Evolutionary conservation across 2,329 filamentous ascomycete species (phyloP).

Genomic region (Raffaelea arxii): DNA sequence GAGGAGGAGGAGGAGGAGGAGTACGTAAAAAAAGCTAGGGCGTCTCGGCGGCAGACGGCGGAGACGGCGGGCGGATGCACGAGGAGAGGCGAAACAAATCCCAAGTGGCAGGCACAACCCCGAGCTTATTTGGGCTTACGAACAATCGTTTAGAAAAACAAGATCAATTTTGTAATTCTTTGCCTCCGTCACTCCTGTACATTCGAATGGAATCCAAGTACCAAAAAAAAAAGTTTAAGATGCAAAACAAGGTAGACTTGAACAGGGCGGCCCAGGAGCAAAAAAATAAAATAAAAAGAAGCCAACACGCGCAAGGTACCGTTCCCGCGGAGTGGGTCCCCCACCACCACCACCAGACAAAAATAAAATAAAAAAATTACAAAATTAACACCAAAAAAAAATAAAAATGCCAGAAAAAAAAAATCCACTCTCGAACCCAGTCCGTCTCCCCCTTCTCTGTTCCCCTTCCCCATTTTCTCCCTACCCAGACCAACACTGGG

Average conservation of each 20-base stretch:
- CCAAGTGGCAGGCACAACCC: too few species aligned
- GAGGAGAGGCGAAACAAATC: neutral
- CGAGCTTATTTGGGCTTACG: too few species aligned
- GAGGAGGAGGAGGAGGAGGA: slow-evolving; percentile 4
- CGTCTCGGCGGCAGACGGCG: slow-evolving; percentile 3
- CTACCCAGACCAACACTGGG: too few species aligned
- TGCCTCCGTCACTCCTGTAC: too few species aligned
- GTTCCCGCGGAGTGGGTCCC: slow-evolving; percentile 16
- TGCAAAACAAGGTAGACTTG: too few species aligned
- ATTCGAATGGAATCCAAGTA: too few species aligned
- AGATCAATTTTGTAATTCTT: too few species aligned
- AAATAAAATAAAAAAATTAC: neutral
- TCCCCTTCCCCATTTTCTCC: too few species aligned
- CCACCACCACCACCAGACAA: slow-evolving; percentile 8
- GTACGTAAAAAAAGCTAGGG: slow-evolving; percentile 1
- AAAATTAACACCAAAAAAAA: neutral
- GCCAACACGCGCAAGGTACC: slow-evolving; percentile 14
- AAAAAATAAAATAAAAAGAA: neutral
- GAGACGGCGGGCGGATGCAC: neutral
- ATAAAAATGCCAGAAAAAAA: neutral
- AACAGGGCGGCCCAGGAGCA: too few species aligned
- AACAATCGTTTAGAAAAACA: too few species aligned
- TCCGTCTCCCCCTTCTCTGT: neutral
- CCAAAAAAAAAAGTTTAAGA: neutral
- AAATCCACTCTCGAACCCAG: neutral